A percentile compares a stretch with the other conserved stretches of the same genome.
phyloP scores from a whole-genome alignment of 306 rosid species.

The Vigna trinervia region DNA sequence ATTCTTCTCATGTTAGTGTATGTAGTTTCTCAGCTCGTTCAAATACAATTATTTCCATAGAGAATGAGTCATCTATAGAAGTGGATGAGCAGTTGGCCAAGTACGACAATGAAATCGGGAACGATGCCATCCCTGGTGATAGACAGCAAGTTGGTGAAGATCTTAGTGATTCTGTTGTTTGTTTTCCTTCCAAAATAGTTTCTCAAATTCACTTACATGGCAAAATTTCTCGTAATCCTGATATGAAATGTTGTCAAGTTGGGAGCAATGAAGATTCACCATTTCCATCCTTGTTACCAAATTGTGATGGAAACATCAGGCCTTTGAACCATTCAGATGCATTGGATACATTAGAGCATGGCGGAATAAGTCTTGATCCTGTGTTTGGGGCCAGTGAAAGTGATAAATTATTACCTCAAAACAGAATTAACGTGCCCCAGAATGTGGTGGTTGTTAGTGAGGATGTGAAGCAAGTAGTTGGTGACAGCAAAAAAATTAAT shows the following conservation, averaged over 20 bases:
- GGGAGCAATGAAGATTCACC: conserved; percentile 51
- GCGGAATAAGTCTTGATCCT: conserved; percentile 48
- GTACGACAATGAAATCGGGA: conserved; percentile 44
- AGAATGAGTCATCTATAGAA: conserved; percentile 53
- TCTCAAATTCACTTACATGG: conserved; percentile 43
- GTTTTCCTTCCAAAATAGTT: conserved; percentile 49
- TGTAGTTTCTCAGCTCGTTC: conserved; percentile 51
- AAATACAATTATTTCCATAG: conserved; percentile 47
- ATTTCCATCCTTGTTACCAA: conserved; percentile 48
- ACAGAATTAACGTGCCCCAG: conserved; percentile 38
- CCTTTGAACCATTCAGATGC: conserved; percentile 48
- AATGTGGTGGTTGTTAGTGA: conserved; percentile 44
- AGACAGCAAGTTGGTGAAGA: conserved; percentile 50
- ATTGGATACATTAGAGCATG: conserved; percentile 48
- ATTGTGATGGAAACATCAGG: conserved; percentile 42
- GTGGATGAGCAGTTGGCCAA: conserved; percentile 50
- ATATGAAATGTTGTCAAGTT: conserved; percentile 47
- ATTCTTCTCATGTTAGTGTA: conserved; percentile 47
- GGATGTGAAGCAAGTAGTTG: conserved; percentile 50
- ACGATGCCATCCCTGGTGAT: conserved; percentile 47
- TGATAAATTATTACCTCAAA: conserved; percentile 54
- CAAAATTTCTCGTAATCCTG: conserved; percentile 50
- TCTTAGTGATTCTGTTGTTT: conserved; percentile 48
- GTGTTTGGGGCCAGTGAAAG: conserved; percentile 40
- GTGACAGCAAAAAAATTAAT: conserved; percentile 52